Base-by-base conservation (phyloP, 257 asterid genomes). In the Osmanthus fragrans region DNA sequence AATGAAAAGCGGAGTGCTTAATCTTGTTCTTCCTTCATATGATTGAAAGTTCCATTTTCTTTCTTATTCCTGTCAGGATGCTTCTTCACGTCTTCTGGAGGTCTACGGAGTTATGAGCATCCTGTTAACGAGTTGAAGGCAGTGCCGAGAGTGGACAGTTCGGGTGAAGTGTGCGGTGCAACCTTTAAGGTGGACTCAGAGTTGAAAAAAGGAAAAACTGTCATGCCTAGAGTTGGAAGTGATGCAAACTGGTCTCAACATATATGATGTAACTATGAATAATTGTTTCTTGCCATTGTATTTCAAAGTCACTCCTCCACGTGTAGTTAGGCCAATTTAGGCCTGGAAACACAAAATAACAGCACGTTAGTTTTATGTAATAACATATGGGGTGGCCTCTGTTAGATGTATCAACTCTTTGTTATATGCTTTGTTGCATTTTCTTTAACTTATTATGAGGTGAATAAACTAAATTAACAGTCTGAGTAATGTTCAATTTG, bases 71-170 rank as follows among this genome's bases (percentile, higher is more conserved):
- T 47, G 58, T 72, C 86, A 94, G 99, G 97, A 51, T 94, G 98
- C 83, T 89, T 94, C 86, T 95, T 90, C 92, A 95, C 98, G 0
- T 84, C 97, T 2, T 91, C 99, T 27, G 99, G 99, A 76, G 99
- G 99, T 19, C 84, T 95, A 81, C 84, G 95, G 79, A 94, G 99
- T 47, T 94, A 90, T 19, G 99, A 89, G 87, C 97, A 95, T 75
- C 98, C 97, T 0, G 84, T 78, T 15, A 91, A 91, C 34, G 98
- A 90, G 86, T 64, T 95, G 92, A 95, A 95, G 82, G 87, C 98
- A 0, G 96, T 95, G 58, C 99, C 97, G 3, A 93, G 97, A 81
- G 90, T 95, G 42, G 99, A 95, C 90, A 92, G 97, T 79, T 90
- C 95, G 0, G 99, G 99, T 0, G 96, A 93, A 74, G 91, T 95